These are phyloP conservation scores for Perilla frutescens DNA, from an alignment of 257 asterid species.

Conservation along the genomic window DNA sequence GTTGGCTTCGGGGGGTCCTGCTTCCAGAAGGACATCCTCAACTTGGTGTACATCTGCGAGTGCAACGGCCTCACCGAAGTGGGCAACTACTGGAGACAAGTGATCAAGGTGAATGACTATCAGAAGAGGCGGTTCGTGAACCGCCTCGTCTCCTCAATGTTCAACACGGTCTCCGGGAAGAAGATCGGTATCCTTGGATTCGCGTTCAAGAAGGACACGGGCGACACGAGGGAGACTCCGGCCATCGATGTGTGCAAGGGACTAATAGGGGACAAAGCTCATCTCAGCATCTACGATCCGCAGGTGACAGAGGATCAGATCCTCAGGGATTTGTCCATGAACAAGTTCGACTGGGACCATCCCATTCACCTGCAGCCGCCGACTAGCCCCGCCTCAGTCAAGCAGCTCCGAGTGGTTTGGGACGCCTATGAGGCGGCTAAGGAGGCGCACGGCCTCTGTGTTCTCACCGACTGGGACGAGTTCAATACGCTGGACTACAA, in stretches of 20 bases:
- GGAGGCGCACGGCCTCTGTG: slow-evolving; percentile 69
- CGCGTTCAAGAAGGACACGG: slow-evolving; percentile 78
- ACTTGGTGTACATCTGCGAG: slow-evolving; percentile 71
- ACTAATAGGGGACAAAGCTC: slow-evolving; percentile 68
- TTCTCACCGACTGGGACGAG: slow-evolving; percentile 79
- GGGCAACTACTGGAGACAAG: slow-evolving; percentile 74
- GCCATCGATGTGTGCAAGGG: slow-evolving; percentile 77
- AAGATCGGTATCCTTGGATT: slow-evolving; percentile 68
- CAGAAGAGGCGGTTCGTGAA: slow-evolving; percentile 73
- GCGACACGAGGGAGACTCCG: slow-evolving; percentile 73
- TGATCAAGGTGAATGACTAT: slow-evolving; percentile 71
- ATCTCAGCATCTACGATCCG: slow-evolving; percentile 68
- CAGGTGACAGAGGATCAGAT: slow-evolving; percentile 72
- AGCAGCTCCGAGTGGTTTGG: slow-evolving; percentile 59
- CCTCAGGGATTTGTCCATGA: slow-evolving; percentile 68
- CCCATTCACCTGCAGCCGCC: slow-evolving; percentile 83
- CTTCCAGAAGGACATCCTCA: slow-evolving; percentile 74
- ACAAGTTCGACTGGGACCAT: slow-evolving; percentile 76
- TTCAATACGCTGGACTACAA: slow-evolving; percentile 61
- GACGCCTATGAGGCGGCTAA: slow-evolving; percentile 65
- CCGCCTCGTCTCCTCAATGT: slow-evolving; percentile 71
- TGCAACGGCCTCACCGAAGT: slow-evolving; percentile 74
- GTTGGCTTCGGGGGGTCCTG: slow-evolving; percentile 86
- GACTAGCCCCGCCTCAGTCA: slow-evolving; percentile 58
- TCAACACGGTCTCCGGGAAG: slow-evolving; percentile 72